Evolutionary conservation across 345 rosid species (phyloP).

Genomic region (Gossypium turneri): DNA sequence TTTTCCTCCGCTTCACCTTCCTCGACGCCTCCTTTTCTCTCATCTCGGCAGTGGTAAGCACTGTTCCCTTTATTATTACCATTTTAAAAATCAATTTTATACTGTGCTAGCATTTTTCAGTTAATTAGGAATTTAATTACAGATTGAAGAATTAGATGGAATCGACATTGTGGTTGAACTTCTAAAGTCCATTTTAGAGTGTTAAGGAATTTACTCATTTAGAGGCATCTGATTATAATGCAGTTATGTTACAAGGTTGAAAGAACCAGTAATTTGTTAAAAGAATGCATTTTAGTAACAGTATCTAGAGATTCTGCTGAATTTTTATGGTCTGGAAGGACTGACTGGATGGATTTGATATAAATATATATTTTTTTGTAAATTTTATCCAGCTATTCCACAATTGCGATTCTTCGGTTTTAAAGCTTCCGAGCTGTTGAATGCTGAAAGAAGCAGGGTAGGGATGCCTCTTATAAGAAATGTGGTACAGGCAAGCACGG

Average conservation of each 20-base stretch:
- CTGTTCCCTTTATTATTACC: background rate
- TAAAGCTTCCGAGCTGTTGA: slow-evolving; percentile 44
- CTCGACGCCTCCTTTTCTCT: slow-evolving; percentile 42
- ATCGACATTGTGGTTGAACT: background rate
- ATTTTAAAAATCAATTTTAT: background rate
- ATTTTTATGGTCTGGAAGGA: background rate
- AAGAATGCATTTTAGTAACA: background rate
- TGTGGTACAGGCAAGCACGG: slow-evolving; percentile 56
- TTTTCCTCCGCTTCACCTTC: slow-evolving; percentile 29
- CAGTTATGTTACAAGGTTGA: background rate
- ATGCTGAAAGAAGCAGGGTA: slow-evolving; percentile 34
- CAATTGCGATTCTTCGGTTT: slow-evolving; percentile 48
- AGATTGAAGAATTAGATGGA: background rate
- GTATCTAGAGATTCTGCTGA: background rate
- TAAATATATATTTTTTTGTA: slow-evolving; percentile 7
- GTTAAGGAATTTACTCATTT: background rate
- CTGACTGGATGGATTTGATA: background rate
- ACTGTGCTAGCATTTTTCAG: background rate
- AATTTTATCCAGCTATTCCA: slow-evolving; percentile 43
- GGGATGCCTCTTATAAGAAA: slow-evolving; percentile 53
- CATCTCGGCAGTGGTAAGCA: slow-evolving; percentile 46
- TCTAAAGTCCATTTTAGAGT: background rate
- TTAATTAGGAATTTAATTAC: background rate
- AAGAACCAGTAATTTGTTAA: background rate
- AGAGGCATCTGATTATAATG: background rate